A percentile compares a stretch with the other conserved stretches of the same genome.
Evolutionary conservation across 1,139 yeast genomes (phyloP).

Genomic region (Pichia sp.): DNA sequence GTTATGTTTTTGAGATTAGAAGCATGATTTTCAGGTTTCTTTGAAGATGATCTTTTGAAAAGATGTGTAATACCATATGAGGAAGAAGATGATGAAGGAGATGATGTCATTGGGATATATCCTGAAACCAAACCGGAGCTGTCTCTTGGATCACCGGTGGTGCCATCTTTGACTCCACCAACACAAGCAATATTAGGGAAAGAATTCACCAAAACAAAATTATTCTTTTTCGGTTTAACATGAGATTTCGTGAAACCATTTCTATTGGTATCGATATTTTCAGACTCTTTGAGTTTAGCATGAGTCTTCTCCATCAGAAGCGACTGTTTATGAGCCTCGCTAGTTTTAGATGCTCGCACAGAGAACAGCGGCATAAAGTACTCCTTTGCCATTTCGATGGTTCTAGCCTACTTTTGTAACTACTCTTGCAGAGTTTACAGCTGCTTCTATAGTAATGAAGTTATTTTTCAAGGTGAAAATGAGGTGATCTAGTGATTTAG

Average conservation of each 20-base stretch:
- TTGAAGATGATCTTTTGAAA: conserved; percentile 4
- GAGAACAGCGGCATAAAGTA: conserved; percentile 9
- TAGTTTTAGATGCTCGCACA: conserved; percentile 17
- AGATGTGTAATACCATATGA: conserved; percentile 1
- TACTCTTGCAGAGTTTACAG: no score
- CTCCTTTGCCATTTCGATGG: conserved; percentile 2
- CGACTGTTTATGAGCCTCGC: conserved; percentile 27
- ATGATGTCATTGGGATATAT: not conserved
- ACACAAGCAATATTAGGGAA: not conserved
- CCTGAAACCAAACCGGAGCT: no score
- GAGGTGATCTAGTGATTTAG: no score
- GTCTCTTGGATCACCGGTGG: no score
- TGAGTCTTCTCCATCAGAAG: conserved; percentile 23
- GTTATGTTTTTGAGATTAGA: not conserved
- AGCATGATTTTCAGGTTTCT: not conserved
- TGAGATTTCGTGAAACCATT: conserved; percentile 22
- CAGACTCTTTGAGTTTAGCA: conserved; percentile 14
- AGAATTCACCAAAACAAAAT: conserved; percentile 5
- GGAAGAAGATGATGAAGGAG: not conserved
- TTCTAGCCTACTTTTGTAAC: no score
- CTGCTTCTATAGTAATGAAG: no score
- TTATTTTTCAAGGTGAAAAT: no score
- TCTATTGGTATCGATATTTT: conserved; percentile 18
- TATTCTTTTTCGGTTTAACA: conserved; percentile 22
- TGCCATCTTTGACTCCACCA: not conserved